Percentiles rank a stretch among this genome's conserved stretches.
Evolutionary conservation across 495 filamentous ascomycete species (phyloP).

Genomic region (Usnea hakonensis): DNA sequence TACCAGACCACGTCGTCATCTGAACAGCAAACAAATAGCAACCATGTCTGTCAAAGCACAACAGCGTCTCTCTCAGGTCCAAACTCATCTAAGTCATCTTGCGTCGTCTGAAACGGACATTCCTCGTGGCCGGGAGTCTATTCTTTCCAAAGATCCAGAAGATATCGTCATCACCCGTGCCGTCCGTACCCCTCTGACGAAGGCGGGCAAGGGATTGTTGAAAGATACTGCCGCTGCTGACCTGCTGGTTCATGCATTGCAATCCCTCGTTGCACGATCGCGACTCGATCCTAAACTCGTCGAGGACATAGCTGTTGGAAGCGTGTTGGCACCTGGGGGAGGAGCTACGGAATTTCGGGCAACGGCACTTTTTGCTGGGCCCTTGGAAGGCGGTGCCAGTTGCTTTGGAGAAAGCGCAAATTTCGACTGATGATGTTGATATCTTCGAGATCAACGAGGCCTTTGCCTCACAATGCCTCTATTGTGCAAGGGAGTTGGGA

Average conservation of each 20-base stretch:
- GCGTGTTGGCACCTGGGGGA: slow-evolving; percentile 83
- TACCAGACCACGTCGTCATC: too few species aligned
- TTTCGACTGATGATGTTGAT: slow-evolving; percentile 86
- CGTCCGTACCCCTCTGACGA: slow-evolving; percentile 85
- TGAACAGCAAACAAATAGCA: background rate
- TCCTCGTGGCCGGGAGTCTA: slow-evolving; percentile 40
- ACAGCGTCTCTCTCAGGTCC: slow-evolving; percentile 56
- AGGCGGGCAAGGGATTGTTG: slow-evolving; percentile 86
- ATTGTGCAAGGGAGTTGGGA: slow-evolving; percentile 83
- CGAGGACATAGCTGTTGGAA: slow-evolving; percentile 88
- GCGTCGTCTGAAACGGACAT: slow-evolving; percentile 32
- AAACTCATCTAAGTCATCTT: slow-evolving; percentile 59
- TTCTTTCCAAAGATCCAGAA: slow-evolving; percentile 58
- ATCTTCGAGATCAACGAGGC: slow-evolving; percentile 99
- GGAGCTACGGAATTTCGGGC: slow-evolving; percentile 96
- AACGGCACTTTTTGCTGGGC: slow-evolving; percentile 83
- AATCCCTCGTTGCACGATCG: slow-evolving; percentile 71
- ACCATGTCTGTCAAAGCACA: slow-evolving; percentile 38
- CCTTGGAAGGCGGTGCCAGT: slow-evolving; percentile 95
- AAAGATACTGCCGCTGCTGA: slow-evolving; percentile 88
- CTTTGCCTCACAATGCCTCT: slow-evolving; percentile 90
- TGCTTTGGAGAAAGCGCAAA: slow-evolving; percentile 75
- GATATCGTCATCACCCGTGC: slow-evolving; percentile 88
- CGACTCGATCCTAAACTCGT: slow-evolving; percentile 76
- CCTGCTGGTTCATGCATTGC: slow-evolving; percentile 76